phyloP scores from a whole-genome alignment of 2,329 filamentous ascomycete species.

The Cytospora piceicola region DNA sequence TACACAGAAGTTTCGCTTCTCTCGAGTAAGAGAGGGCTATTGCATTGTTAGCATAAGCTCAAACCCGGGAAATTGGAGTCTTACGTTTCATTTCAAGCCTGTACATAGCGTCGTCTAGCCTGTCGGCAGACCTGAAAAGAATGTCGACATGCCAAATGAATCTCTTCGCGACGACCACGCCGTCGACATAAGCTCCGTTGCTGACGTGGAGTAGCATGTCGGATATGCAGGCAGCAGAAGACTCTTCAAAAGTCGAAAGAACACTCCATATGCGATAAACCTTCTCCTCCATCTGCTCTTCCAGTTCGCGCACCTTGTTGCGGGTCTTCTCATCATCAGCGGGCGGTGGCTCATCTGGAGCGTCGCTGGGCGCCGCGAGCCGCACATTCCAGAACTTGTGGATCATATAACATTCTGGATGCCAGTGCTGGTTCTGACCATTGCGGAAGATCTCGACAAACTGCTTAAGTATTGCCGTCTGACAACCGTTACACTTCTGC shows the following conservation, averaged over 20 bases:
- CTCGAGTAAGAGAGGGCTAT: slow-evolving; percentile 85
- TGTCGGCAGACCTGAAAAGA: slow-evolving; percentile 85
- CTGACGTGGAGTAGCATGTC: slow-evolving; percentile 99
- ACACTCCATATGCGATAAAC: slow-evolving; percentile 99
- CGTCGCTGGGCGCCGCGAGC: slow-evolving; percentile 65
- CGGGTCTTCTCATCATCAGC: slow-evolving; percentile 64
- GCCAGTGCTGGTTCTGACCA: slow-evolving; percentile 98
- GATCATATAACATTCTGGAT: slow-evolving; percentile 99
- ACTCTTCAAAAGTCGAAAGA: slow-evolving; percentile 94
- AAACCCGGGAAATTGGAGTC: slow-evolving; percentile 33
- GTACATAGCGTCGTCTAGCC: slow-evolving; percentile 75
- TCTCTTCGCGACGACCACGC: slow-evolving; percentile 89
- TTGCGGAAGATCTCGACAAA: slow-evolving; percentile 99
- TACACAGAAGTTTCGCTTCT: slow-evolving; percentile 98
- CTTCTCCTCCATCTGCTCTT: slow-evolving; percentile 96
- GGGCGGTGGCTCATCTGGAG: slow-evolving; percentile 46
- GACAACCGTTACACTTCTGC: slow-evolving; percentile 93
- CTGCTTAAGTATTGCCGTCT: slow-evolving; percentile 96
- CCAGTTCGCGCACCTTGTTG: slow-evolving; percentile 77
- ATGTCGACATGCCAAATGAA: slow-evolving; percentile 97
- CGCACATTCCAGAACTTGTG: slow-evolving; percentile 99
- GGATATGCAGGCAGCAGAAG: slow-evolving; percentile 95
- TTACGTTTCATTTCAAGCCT: slow-evolving; percentile 74
- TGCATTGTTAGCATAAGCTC: slow-evolving; percentile 34
- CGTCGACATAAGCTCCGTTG: slow-evolving; percentile 95